These are phyloP conservation scores for Ustilago cynodontis DNA, from an alignment of 1,284 basidiomycete species.

Conservation along the genomic window DNA sequence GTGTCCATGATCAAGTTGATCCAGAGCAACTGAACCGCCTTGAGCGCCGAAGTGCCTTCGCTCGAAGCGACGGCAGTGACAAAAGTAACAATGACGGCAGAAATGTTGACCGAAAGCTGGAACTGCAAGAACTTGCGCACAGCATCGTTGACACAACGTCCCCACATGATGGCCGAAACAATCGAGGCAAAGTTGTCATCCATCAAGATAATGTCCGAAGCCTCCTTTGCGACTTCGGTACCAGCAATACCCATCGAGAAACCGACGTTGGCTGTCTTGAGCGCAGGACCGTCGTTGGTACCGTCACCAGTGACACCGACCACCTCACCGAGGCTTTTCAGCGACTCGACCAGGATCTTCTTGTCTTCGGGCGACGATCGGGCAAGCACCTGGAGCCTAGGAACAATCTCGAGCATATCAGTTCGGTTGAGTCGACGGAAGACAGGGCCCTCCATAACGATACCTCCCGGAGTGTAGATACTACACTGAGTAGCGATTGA, in stretches of 20 bases:
- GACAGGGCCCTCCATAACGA: constrained; percentile 94
- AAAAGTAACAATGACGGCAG: constrained; percentile 93
- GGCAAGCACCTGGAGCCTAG: constrained; percentile 77
- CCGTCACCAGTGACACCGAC: constrained; percentile 98
- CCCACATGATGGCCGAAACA: constrained; percentile 98
- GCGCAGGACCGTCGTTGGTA: constrained; percentile 95
- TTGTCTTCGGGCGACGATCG: constrained; percentile 99
- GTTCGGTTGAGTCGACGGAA: constrained; percentile 74
- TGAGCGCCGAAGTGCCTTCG: constrained; percentile 84
- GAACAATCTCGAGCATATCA: constrained; percentile 74
- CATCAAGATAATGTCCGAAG: constrained; percentile 98
- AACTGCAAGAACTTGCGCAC: constrained; percentile 98
- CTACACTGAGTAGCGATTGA: constrained; percentile 96
- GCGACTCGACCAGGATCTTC: constrained; percentile 88
- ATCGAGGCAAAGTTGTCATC: constrained; percentile 92
- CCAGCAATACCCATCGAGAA: constrained; percentile 92
- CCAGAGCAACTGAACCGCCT: constrained; percentile 96
- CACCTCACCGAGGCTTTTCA: constrained; percentile 88
- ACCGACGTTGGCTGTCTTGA: constrained; percentile 78
- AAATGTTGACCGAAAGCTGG: constrained; percentile 96
- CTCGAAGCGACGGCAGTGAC: constrained; percentile 86
- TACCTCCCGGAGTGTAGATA: constrained; percentile 89
- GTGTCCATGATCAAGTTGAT: constrained; percentile 96
- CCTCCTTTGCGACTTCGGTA: constrained; percentile 98
- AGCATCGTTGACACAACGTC: constrained; percentile 95